phyloP scores from a whole-genome alignment of 768 basidiomycete genomes.

The Pleurotus citrinopileatus region DNA sequence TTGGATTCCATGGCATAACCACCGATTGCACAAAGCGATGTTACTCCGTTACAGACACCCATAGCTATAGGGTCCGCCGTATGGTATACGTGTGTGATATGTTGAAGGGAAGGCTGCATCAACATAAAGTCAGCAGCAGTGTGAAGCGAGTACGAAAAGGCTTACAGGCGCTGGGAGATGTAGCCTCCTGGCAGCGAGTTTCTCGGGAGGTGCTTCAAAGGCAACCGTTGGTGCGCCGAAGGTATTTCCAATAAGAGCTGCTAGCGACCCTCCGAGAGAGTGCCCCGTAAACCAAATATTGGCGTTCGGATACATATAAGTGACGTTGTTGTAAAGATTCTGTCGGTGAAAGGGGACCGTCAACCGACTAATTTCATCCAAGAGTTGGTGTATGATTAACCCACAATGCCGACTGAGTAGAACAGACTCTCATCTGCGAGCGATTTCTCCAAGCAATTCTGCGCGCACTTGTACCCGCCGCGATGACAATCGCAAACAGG shows the following conservation, averaged over 20 bases:
- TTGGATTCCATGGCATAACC: slow-evolving; percentile 85
- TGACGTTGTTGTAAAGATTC: slow-evolving; percentile 92
- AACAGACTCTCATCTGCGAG: slow-evolving; percentile 83
- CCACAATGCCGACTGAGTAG: slow-evolving; percentile 80
- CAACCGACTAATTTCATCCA: background rate
- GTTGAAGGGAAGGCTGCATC: slow-evolving; percentile 65
- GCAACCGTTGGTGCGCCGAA: slow-evolving; percentile 93
- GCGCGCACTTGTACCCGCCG: slow-evolving; percentile 73
- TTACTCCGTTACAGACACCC: slow-evolving; percentile 76
- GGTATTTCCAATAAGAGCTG: slow-evolving; percentile 80
- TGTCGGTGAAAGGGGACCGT: slow-evolving; percentile 30
- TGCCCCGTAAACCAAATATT: slow-evolving; percentile 86
- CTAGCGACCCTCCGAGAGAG: slow-evolving; percentile 83
- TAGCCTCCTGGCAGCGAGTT: slow-evolving; percentile 65
- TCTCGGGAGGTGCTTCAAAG: slow-evolving; percentile 84
- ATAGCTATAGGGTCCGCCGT: slow-evolving; percentile 93
- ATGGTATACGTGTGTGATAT: slow-evolving; percentile 87
- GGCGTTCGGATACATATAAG: slow-evolving; percentile 85
- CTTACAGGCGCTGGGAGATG: slow-evolving; percentile 86
- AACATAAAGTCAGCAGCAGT: slow-evolving; percentile 4
- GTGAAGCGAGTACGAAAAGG: slow-evolving; percentile 3
- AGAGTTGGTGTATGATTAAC: slow-evolving; percentile 22
- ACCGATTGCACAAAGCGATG: slow-evolving; percentile 43
- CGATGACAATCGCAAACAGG: slow-evolving; percentile 88
- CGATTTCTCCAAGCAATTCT: slow-evolving; percentile 75